Conservation (phyloP, 1,139 yeast species). For the Oligophagozyma castellii region DNA sequence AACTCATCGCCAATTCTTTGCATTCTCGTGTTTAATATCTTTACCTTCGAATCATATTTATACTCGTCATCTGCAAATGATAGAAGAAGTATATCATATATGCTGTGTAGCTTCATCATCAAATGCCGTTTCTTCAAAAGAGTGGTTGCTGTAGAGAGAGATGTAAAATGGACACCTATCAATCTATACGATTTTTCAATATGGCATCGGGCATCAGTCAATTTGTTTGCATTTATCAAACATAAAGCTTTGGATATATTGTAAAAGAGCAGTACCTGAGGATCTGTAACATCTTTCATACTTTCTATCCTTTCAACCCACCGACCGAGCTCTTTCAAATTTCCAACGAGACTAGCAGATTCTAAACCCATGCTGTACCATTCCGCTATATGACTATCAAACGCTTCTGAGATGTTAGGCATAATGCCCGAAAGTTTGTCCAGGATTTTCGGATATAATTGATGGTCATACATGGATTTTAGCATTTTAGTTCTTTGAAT, state of each 20-base stretch:
- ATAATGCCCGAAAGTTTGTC: conserved; percentile 20
- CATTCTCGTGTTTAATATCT: conserved; percentile 28
- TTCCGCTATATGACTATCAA: conserved; percentile 28
- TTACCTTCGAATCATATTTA: conserved; percentile 14
- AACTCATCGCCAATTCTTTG: conserved; percentile 47
- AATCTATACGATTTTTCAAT: conserved; percentile 39
- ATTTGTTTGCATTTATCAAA: conserved; percentile 28
- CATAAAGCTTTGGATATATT: conserved; percentile 52
- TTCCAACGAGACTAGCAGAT: conserved; percentile 59
- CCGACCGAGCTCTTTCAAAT: conserved; percentile 33
- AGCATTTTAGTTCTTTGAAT: conserved; percentile 27
- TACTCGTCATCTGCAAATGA: conserved; percentile 13
- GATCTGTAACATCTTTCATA: conserved; percentile 33
- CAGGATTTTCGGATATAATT: conserved; percentile 38
- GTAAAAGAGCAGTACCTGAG: conserved; percentile 44
- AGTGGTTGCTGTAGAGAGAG: conserved; percentile 45
- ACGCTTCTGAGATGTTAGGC: conserved; percentile 5
- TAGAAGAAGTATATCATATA: conserved; percentile 41
- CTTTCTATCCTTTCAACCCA: conserved; percentile 41
- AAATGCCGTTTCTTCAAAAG: conserved; percentile 42
- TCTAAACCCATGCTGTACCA: conserved; percentile 61
- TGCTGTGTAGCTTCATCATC: conserved; percentile 54
- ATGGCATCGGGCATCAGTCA: conserved; percentile 26
- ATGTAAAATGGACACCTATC: conserved; percentile 48
- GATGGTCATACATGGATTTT: conserved; percentile 44